These are phyloP conservation scores for Platanthera guangdongensis DNA, from an alignment of 106 monocot species.

Conservation along the genomic window DNA sequence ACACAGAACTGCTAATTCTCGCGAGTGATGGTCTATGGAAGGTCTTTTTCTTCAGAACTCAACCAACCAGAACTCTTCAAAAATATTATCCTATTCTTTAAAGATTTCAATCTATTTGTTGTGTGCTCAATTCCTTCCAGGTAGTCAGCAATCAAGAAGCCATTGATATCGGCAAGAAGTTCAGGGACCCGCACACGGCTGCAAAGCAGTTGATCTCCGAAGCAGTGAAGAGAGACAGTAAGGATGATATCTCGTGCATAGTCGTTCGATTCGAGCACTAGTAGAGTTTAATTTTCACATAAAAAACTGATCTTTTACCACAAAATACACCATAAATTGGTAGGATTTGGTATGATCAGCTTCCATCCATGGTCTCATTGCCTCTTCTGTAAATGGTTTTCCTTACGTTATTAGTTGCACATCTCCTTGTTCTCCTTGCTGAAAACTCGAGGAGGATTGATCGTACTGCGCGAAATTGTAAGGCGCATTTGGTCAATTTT, in stretches of 20 bases:
- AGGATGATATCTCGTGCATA: slow-evolving; percentile 75
- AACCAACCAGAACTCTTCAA: neutral
- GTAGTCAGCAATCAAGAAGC: slow-evolving; percentile 65
- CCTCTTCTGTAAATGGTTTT: slow-evolving; percentile 6
- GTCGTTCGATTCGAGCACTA: slow-evolving; percentile 38
- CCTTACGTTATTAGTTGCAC: too few species aligned
- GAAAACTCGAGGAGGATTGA: too few species aligned
- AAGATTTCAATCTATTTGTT: neutral
- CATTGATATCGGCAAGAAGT: slow-evolving; percentile 34
- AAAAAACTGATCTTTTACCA: neutral
- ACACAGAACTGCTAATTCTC: slow-evolving; percentile 52
- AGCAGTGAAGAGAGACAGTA: slow-evolving; percentile 46
- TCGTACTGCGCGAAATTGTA: too few species aligned
- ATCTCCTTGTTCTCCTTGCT: too few species aligned
- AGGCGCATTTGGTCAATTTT: too few species aligned
- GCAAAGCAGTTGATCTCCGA: slow-evolving; percentile 50
- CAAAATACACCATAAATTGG: neutral
- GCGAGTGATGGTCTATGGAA: slow-evolving; percentile 88
- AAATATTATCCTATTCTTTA: neutral
- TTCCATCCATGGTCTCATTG: slow-evolving; percentile 1
- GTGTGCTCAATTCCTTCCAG: slow-evolving; percentile 14
- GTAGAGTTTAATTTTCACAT: neutral
- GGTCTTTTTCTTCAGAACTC: slow-evolving; percentile 22
- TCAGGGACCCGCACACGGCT: slow-evolving; percentile 49
- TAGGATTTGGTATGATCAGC: neutral